Evolutionary conservation across 495 filamentous ascomycete genomes (phyloP), one percentile per base, ranked within the genome.

Genomic region (Penicillium bialowiezense): DNA sequence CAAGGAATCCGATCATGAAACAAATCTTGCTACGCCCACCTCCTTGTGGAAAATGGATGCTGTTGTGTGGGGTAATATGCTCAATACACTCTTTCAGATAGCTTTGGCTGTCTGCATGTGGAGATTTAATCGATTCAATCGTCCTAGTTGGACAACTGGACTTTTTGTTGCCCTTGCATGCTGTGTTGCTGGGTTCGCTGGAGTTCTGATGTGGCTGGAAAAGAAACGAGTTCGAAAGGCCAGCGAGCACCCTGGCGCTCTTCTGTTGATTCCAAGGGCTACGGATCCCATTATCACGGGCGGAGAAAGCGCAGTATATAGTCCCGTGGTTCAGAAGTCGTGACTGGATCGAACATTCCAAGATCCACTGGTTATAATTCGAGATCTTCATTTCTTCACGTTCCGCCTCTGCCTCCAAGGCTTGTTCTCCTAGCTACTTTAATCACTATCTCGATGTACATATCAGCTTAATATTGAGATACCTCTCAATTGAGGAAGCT

Each of bases 71-170:
- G 68, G 74, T 36, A 89, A 87, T 60, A 74, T 89, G 7, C 65
- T 71, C 60, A 93, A 95, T 61, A 91, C 88, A 0, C 80, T 92
- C 54, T 75, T 90, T 9, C 90, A 93, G 62, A 69, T 62, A 24
- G 76, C 75, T 3, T 72, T 95, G 2, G 86, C 83, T 14, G 79
- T 75, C 4, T 86, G 88, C 63, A 93, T 93, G 89, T 93, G 87
- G 86, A 84, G 77, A 1, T 70, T 83, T 62, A 87, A 89, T 56
- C 70, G 89, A 15, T 82, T 79, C 61, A 65, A 82, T 12, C 73
- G 90, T 21, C 88, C 90, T 2, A 73, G 74, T 14, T 91, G 88
- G 87, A 73, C 78, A 6, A 91, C 86, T 1, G 89, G 88, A 1
- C 58, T 86, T 7, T 85, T 92, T 58, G 84, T 93, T 3, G 83